Base-by-base conservation (phyloP, 177 flowering plant genomes). In the Vitis hybrid region DNA sequence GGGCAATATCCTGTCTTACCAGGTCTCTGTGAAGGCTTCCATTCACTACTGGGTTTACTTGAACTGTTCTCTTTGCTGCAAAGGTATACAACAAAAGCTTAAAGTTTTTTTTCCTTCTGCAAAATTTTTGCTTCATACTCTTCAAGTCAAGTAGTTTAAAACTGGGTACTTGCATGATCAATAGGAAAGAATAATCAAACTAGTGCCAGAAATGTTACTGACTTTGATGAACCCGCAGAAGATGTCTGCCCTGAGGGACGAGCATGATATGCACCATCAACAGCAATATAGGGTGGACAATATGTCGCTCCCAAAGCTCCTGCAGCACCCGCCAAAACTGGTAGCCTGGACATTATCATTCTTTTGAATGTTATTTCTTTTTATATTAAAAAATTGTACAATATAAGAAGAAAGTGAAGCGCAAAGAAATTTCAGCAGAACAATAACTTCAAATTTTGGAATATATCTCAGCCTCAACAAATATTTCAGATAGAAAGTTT, bases 321-420 rank as follows among this genome's bases (percentile, higher is more conserved):
- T 8, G 92, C 91, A 77, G 97, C 91, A 71, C 97, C 92, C 14
- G 99, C 86, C 79, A 94, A 74, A 52, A 94, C 90, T 39, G 97
- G 97, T 51, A 94, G 66, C 99, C 99, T 94, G 79, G 22, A 78
- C 21, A 31, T 50, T 5, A 56, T 21, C 53, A 69, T 16, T 29
- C 8, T 52, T 29, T 51, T 56, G 11, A 70, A 11, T 21, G 57
- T 16, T n/a, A 31, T 63, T 64, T 55, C 18, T 10, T 39, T n/a
- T 11, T 18, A 52, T 7, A 9, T 8, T 51, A 16, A 19, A n/a
- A 31, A 60, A 9, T 31, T 45, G 18, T 5, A 68, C 9, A 22
- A 49, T 56, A 13, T 48, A 14, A 29, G 2, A 39, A 26, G 48
- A 15, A 62, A 61, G 5, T 53, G 21, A 52, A 10, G 12, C 10